Percentiles rank a stretch among this genome's conserved stretches.
Conservation (phyloP, 495 filamentous ascomycete genomes). For the Coniosporium apollinis region DNA sequence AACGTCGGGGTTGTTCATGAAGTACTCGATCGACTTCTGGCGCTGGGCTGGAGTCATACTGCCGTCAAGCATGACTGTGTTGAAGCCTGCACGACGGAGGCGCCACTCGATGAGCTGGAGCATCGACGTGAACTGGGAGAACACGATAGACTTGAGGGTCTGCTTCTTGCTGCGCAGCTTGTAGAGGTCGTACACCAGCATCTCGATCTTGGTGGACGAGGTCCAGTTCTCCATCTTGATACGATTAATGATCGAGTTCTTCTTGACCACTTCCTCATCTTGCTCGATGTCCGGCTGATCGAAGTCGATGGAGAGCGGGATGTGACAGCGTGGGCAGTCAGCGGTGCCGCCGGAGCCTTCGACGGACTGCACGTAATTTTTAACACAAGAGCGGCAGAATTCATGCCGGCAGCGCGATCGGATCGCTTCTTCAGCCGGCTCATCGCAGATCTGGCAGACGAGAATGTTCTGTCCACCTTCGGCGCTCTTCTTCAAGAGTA, state of each 20-base stretch:
- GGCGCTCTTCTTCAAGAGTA: constrained; percentile 73
- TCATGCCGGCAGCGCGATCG: constrained; percentile 83
- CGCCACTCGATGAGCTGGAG: constrained; percentile 83
- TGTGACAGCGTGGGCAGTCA: constrained; percentile 87
- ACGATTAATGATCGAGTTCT: constrained; percentile 88
- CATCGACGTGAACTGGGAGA: constrained; percentile 59
- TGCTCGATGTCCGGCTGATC: constrained; percentile 89
- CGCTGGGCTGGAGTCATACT: constrained; percentile 88
- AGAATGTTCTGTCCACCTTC: constrained; percentile 78
- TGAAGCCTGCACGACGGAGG: constrained; percentile 82
- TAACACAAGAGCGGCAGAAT: constrained; percentile 82
- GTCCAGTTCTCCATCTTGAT: constrained; percentile 98
- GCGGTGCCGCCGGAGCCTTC: constrained; percentile 38
- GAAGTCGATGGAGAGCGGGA: constrained; percentile 53
- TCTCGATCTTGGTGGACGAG: constrained; percentile 93
- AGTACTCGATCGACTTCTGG: constrained; percentile 79
- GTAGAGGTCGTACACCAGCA: constrained; percentile 83
- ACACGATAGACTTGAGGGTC: constrained; percentile 74
- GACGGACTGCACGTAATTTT: constrained; percentile 62
- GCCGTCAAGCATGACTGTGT: constrained; percentile 92
- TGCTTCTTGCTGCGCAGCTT: constrained; percentile 75
- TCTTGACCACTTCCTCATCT: constrained; percentile 67
- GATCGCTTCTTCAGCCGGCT: constrained; percentile 86
- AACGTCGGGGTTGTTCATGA: constrained; percentile 84
- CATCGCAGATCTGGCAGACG: constrained; percentile 87